These are phyloP conservation scores for Penicillium tannophilum DNA, from an alignment of 495 filamentous ascomycete genomes.

Conservation along the genomic window DNA sequence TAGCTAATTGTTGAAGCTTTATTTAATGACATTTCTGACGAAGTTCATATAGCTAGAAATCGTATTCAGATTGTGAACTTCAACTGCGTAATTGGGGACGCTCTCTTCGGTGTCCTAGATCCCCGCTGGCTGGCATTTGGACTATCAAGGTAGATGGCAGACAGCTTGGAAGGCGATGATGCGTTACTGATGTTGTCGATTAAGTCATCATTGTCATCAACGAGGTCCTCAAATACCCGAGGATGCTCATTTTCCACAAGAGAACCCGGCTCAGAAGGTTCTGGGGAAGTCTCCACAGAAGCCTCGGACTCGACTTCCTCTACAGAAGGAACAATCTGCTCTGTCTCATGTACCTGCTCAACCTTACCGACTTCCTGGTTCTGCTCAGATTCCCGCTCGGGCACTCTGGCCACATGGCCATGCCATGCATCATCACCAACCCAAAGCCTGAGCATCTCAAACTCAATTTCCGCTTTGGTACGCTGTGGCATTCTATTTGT, in stretches of 20 bases:
- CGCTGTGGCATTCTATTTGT: slow-evolving; percentile 33
- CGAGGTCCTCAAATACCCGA: slow-evolving; percentile 7
- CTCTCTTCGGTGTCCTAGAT: slow-evolving; percentile 8
- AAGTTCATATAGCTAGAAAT: background rate
- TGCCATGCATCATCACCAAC: slow-evolving; percentile 29
- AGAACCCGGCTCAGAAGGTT: background rate
- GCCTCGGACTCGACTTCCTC: background rate
- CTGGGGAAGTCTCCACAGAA: background rate
- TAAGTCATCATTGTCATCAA: slow-evolving; percentile 10
- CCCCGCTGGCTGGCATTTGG: slow-evolving; percentile 10
- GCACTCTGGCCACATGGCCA: background rate
- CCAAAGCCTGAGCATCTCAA: slow-evolving; percentile 42
- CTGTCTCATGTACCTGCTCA: background rate
- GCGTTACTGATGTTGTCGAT: slow-evolving; percentile 9
- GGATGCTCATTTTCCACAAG: background rate
- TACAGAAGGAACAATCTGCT: background rate
- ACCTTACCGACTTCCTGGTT: background rate
- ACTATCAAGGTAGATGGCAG: slow-evolving; percentile 19
- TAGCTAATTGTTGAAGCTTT: background rate
- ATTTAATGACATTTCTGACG: background rate
- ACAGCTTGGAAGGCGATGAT: slow-evolving; percentile 20
- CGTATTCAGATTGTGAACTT: slow-evolving; percentile 6
- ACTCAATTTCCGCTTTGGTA: slow-evolving; percentile 39
- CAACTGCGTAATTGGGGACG: slow-evolving; percentile 13
- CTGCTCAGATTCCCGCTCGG: background rate